Conservation (phyloP, 1,284 basidiomycete species). For the Phenoliferia sp. region DNA sequence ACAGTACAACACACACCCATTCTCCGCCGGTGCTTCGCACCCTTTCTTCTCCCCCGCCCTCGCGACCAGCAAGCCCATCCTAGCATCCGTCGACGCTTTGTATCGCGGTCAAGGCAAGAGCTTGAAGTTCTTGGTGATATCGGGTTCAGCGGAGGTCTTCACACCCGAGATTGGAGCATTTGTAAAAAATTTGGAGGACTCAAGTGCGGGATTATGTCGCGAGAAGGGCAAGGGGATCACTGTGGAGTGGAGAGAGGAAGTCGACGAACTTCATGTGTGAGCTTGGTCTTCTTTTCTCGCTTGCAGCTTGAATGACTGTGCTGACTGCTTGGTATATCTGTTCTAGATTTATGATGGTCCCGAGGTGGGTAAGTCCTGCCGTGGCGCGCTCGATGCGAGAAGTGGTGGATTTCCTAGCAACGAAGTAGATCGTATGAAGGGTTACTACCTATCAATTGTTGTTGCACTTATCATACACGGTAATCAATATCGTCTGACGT, state of each 20-base stretch:
- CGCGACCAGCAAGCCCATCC: not conserved
- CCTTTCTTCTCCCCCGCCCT: conserved; percentile 27
- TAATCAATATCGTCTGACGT: no score
- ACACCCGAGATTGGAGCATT: conserved; percentile 19
- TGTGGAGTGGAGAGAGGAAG: conserved; percentile 19
- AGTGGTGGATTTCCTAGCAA: not conserved
- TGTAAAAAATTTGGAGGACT: conserved; percentile 8
- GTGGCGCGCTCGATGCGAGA: not conserved
- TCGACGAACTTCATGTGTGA: conserved; percentile 29
- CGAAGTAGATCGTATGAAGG: not conserved
- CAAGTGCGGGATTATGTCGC: not conserved
- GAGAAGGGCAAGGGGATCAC: not conserved
- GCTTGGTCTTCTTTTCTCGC: no score
- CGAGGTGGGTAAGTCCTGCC: not conserved
- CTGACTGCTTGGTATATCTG: no score
- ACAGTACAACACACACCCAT: not conserved
- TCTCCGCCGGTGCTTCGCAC: not conserved
- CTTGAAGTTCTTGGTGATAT: conserved; percentile 15
- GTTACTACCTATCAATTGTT: no score
- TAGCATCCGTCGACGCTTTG: conserved; percentile 8
- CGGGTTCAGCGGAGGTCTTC: conserved; percentile 31
- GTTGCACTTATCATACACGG: no score
- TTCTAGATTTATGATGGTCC: not conserved
- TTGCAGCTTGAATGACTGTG: no score
- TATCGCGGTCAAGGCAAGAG: conserved; percentile 3